Evolutionary conservation across 1,284 basidiomycete species (phyloP).

Genomic region (Ustilago lituana): DNA sequence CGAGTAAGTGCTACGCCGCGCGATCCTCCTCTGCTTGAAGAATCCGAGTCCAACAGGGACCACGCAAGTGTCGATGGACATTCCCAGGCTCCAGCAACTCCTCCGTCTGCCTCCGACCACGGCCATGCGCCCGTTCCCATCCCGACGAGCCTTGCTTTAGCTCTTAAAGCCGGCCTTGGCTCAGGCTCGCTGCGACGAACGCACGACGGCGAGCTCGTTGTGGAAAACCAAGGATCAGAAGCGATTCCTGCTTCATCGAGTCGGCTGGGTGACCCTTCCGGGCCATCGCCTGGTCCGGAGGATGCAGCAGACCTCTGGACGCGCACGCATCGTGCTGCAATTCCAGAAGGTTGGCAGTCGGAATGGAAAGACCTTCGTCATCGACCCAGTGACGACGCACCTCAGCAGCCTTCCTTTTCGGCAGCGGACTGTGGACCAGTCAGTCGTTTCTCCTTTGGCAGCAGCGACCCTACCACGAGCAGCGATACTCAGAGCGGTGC

Average conservation of each 20-base stretch:
- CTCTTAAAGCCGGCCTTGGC: conserved; percentile 16
- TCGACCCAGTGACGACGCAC: not conserved
- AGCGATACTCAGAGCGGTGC: conserved; percentile 4
- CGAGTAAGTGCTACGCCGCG: conserved; percentile 21
- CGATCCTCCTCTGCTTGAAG: conserved; percentile 18
- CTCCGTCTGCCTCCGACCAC: conserved; percentile 9
- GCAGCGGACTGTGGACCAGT: not conserved
- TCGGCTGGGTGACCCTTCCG: no score
- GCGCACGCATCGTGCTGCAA: not conserved
- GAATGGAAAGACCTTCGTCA: conserved; percentile 20
- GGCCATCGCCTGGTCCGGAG: not conserved
- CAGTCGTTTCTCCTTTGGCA: conserved; percentile 22
- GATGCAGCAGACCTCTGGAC: not conserved
- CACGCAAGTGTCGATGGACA: conserved; percentile 5
- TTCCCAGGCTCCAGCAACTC: not conserved
- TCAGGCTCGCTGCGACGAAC: conserved; percentile 5
- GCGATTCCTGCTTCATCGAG: no score
- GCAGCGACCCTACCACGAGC: conserved; percentile 9
- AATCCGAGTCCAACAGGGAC: conserved; percentile 8
- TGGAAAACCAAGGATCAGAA: not conserved
- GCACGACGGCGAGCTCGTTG: not conserved
- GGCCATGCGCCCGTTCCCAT: conserved; percentile 9
- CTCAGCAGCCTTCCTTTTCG: not conserved
- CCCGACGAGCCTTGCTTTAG: conserved; percentile 10
- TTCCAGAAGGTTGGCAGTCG: conserved; percentile 11